Percentiles rank a stretch among this genome's conserved stretches.
These are phyloP conservation scores for Neckera pumila DNA, from an alignment of 225 moss, liverwort and hornwort species.

Conservation along the genomic window DNA sequence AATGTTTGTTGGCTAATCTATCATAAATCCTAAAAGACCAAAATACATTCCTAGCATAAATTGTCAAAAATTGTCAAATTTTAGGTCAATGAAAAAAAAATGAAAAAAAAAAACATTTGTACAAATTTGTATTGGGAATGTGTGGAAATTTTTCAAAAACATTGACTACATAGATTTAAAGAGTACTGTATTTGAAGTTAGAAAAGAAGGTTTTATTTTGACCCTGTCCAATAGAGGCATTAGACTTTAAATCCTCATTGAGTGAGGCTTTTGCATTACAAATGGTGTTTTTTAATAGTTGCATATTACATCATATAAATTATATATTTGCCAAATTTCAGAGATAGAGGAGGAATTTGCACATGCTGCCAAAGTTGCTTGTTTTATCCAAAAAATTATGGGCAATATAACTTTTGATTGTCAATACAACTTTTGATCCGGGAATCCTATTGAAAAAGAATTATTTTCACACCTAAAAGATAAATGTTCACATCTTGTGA, in stretches of 20 bases:
- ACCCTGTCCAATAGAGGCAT: rapidly evolving
- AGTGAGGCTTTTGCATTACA: neutral
- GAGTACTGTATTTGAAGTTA: neutral
- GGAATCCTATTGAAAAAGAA: rapidly evolving
- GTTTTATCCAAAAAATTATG: rapidly evolving
- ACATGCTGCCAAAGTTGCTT: rapidly evolving
- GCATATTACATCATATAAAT: neutral
- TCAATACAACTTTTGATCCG: neutral
- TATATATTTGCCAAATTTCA: rapidly evolving
- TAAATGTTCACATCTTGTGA: neutral
- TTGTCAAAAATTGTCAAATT: neutral
- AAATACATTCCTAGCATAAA: rapidly evolving
- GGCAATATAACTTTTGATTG: no score
- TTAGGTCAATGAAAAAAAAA: neutral
- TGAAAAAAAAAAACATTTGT: rapidly evolving
- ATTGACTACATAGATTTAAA: rapidly evolving
- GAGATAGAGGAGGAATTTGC: neutral
- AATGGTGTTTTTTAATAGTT: neutral
- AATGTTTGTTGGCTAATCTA: neutral
- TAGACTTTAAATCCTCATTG: no score
- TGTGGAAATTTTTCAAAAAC: neutral
- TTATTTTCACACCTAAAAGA: rapidly evolving
- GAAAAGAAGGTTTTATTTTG: rapidly evolving
- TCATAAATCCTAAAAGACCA: rapidly evolving
- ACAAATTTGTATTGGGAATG: neutral